A percentile compares a stretch with the other conserved stretches of the same genome.
These are phyloP conservation scores for Alternaria consortialis DNA, from an alignment of 2,329 filamentous ascomycete species.

Conservation along the genomic window DNA sequence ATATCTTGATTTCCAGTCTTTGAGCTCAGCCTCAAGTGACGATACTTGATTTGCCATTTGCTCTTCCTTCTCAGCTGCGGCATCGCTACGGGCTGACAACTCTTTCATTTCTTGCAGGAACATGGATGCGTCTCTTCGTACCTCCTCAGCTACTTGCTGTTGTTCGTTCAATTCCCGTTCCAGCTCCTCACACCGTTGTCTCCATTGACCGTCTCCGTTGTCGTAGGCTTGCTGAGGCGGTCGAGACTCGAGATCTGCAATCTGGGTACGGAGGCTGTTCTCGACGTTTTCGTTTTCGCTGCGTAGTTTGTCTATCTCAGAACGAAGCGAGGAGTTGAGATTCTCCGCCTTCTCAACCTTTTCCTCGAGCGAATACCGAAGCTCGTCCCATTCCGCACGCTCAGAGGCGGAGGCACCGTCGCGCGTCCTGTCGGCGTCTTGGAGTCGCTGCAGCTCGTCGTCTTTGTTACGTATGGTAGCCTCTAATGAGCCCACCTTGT, in stretches of 20 bases:
- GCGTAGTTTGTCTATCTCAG: slow-evolving; percentile 78
- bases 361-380: slow-evolving; percentile 73
- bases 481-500: slow-evolving; percentile 77
- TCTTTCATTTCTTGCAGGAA: slow-evolving; percentile 90
- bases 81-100: slow-evolving; percentile 80
- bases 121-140: slow-evolving; percentile 80
- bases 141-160: slow-evolving; percentile 84
- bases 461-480: slow-evolving; percentile 74
- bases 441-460: slow-evolving; percentile 69
- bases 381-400: slow-evolving; percentile 74
- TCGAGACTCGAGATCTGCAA: slow-evolving; percentile 61
- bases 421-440: slow-evolving; percentile 66
- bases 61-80: slow-evolving; percentile 82
- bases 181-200: slow-evolving; percentile 51
- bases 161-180: slow-evolving; percentile 76
- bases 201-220: slow-evolving; percentile 44
- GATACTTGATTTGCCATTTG: slow-evolving; percentile 78
- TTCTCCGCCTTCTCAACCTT: slow-evolving; percentile 78
- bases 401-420: slow-evolving; percentile 65
- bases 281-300: slow-evolving; percentile 72
- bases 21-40: slow-evolving; percentile 81
- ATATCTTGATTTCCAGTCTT: slow-evolving; percentile 90
- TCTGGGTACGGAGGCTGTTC: slow-evolving; percentile 68
- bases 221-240: slow-evolving; percentile 32
- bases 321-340: slow-evolving; percentile 80